phyloP scores from a whole-genome alignment of 768 basidiomycete species.

The Boletus tomentosulus region DNA sequence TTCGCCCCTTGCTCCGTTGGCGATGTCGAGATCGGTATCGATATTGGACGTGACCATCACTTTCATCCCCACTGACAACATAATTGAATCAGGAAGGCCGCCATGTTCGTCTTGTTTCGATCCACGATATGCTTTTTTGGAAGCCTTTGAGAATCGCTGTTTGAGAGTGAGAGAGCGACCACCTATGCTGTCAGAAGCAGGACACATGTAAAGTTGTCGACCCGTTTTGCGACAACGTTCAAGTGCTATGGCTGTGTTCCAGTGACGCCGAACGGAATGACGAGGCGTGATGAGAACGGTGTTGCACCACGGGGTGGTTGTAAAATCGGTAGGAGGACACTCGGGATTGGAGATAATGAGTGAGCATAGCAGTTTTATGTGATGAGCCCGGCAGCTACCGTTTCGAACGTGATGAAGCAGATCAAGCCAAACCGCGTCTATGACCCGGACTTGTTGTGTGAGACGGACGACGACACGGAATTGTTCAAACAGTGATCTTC shows the following conservation, averaged over 20 bases:
- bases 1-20: neutral
- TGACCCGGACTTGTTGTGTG: neutral
- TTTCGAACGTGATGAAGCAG: neutral
- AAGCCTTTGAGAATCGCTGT: neutral
- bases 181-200: neutral
- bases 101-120: neutral
- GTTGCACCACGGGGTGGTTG: conserved; percentile 28
- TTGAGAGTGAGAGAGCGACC: neutral
- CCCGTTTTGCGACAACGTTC: neutral
- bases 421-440: neutral
- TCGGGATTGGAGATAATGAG: conserved; percentile 14
- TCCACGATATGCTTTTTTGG: neutral
- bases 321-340: conserved; percentile 25
- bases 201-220: neutral
- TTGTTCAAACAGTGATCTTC: neutral
- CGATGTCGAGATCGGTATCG: neutral
- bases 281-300: conserved; percentile 36
- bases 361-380: conserved; percentile 24
- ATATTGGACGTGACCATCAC: neutral
- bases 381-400: conserved; percentile 25
- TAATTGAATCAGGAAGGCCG: neutral
- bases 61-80: neutral
- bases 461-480: neutral
- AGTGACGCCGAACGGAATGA: conserved; percentile 31
- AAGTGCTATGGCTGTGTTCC: conserved; percentile 28